A percentile compares a stretch with the other conserved stretches of the same genome.
Conservation (phyloP, 352 stramenopile species). For the Phytopythium sindhum region DNA sequence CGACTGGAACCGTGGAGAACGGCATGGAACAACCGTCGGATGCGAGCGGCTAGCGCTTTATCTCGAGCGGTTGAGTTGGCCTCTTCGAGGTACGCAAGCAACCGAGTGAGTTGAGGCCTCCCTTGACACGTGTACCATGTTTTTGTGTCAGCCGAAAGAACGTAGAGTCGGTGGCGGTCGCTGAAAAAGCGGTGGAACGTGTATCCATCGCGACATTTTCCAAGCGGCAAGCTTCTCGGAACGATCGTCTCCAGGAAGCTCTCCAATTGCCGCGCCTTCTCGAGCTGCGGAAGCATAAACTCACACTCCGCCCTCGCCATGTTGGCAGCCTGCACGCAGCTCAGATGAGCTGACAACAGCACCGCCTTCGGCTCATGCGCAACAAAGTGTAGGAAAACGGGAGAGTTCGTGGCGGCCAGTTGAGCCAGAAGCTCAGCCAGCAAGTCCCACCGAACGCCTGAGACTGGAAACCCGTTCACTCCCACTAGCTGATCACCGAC, state of each 20-base stretch:
- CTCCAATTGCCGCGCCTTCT: constrained; percentile 50
- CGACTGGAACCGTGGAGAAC: constrained; percentile 21
- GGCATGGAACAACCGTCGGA: constrained; percentile 39
- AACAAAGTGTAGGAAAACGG: constrained; percentile 53
- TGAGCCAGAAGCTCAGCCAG: constrained; percentile 31
- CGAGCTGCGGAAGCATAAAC: constrained; percentile 39
- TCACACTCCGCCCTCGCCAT: constrained; percentile 59
- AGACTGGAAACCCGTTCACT: constrained; percentile 50
- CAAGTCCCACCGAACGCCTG: constrained; percentile 40
- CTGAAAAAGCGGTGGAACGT: constrained; percentile 66
- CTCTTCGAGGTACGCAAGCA: constrained; percentile 59
- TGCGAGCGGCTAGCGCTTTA: constrained; percentile 20
- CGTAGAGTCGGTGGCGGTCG: constrained; percentile 50
- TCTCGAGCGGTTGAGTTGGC: constrained; percentile 22
- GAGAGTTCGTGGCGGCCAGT: constrained; percentile 23
- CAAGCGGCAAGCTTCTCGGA: constrained; percentile 54
- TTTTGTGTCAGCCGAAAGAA: constrained; percentile 39
- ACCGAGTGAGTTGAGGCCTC: constrained; percentile 21
- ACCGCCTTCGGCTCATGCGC: constrained; percentile 18
- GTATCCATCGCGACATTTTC: constrained; percentile 48
- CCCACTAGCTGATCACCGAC: constrained; percentile 61
- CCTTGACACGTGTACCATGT: constrained; percentile 37
- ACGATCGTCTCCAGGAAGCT: constrained; percentile 59
- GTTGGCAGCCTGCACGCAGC: constrained; percentile 60
- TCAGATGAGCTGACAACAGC: constrained; percentile 49